Evolutionary conservation across 1,284 basidiomycete genomes (phyloP), one percentile per base, ranked within the genome.

Genomic region (Microbotryum violaceum): DNA sequence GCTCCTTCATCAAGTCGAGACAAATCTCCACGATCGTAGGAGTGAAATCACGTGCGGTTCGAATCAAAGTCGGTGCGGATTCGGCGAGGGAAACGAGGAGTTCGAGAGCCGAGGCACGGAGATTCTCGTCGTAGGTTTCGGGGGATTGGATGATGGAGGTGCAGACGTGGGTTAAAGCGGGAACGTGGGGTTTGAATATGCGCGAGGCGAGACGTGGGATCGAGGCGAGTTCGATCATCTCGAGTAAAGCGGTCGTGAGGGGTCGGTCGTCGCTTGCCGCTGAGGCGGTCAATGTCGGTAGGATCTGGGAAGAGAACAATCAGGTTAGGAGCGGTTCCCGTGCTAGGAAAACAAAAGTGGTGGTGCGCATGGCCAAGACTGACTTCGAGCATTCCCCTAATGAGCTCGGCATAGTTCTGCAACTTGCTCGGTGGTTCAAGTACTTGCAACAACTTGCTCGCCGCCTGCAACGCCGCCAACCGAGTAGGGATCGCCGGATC

Each of bases 121-220:
- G 48, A 9, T 53, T 50, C 42, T 60, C 58, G 49, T 60, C 58
- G 9, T 49, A 44, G 6, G 48, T 25, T 8, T 29, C 33, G 21
- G 51, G 58, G 9, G 51, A 54, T 21, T 51, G 58, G 10, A 60
- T 25, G 46, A 60, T 50, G 20, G 53, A 49, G 8, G 55, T 48
- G 23, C 31, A 48, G 37, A 60, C 56, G 16, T 42, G 8, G 33
- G 55, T 33, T 25, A 60, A n/a, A 14, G 52, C 16, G 42, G 53
- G 4, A 16, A 60, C 48, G 54, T 60, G 54, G 6, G 53, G 20
- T 33, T 51, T 55, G 58, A 60, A 60, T n/a, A 60, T n/a, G 12
- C 58, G 46, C 20, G 58, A 49, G 16, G 58, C 48, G 10, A 60
- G 37, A 21, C 55, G 55, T 18, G 58, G 58, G 6, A 54, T 60